Base-by-base conservation (phyloP, 2,329 filamentous ascomycete genomes). In the Byssoonygena ceratinophila region DNA sequence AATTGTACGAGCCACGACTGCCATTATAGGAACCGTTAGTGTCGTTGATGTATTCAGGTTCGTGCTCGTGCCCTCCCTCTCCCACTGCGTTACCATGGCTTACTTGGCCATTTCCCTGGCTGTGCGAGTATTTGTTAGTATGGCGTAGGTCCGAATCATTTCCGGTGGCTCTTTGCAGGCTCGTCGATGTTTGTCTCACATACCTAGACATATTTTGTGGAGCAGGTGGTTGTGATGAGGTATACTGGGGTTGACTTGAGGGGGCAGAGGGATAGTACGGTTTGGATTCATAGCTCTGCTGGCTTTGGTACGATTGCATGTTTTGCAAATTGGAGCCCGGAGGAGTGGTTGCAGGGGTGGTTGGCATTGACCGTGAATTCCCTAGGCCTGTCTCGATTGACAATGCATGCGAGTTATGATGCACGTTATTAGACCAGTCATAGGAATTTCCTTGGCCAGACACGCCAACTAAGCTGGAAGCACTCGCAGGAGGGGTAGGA, bases 401-500 rank as follows among this genome's bases (percentile, higher is more conserved):
- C 68, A 94, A 78, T 47, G 85, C 78, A 70, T 87, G 86, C 60
- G 76, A 73, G 63, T 77, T 75, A 63, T 83, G 81, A 63, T 83
- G 81, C 45, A 77, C 72, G 18, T 66, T 68, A 54, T 72, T 70
- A 68, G 79, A 76, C 87, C 90, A 96, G 64, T 90, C 84, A 67
- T 91, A 94, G 37, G 79, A 84, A 59, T 71, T 77, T 31, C 87
- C 85, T 36, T 85, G 82, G 58, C 79, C 79, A 43, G 82, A 82
- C 77, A 94, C 87, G 56, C 79, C 73, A 72, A 82, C 88, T 43
- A 94, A 81, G 68, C 88, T 87, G 0, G 89, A 92, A n/a, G 89
- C 86, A 66, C 87, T 96, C 0, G 90, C 87, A 1, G 91, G 90
- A 32, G 91, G 91, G 2, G 91, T 96, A 2, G 91, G 90, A 69